These are phyloP conservation scores for Pseudoneurospora amorphoporcata DNA, from an alignment of 495 filamentous ascomycete species.

Conservation along the genomic window DNA sequence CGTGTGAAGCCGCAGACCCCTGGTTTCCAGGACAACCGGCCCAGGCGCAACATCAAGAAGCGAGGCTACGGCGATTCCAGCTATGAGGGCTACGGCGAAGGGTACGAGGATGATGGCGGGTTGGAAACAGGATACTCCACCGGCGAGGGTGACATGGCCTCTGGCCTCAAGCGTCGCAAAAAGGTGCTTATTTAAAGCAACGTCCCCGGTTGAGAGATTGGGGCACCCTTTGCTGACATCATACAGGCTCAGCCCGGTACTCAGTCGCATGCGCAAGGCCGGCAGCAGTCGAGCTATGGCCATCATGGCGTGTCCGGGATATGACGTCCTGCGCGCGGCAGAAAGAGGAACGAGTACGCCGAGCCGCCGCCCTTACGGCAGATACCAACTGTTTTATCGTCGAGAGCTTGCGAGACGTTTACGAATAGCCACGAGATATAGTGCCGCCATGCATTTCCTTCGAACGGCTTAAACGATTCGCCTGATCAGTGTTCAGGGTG, in stretches of 20 bases:
- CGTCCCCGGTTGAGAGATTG: conserved; percentile 14
- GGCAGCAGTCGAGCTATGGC: conserved; percentile 33
- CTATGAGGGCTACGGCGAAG: conserved; percentile 48
- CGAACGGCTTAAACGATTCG: neutral
- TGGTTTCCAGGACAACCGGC: conserved; percentile 19
- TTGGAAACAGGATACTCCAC: conserved; percentile 40
- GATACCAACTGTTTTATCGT: neutral
- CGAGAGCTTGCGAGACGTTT: neutral
- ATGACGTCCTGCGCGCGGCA: neutral
- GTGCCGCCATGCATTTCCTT: neutral
- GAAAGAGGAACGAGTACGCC: neutral
- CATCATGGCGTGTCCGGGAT: conserved; percentile 28
- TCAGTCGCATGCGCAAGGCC: conserved; percentile 18
- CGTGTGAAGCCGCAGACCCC: conserved; percentile 20
- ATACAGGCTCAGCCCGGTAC: conserved; percentile 17
- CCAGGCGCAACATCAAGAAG: conserved; percentile 39
- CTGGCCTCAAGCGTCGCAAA: conserved; percentile 42
- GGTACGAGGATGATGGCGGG: conserved; percentile 38
- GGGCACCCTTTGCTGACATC: conserved; percentile 16
- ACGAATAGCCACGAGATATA: neutral
- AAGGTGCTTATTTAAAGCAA: conserved; percentile 36
- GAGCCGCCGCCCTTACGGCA: neutral
- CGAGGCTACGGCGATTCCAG: conserved; percentile 44
- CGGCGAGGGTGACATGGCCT: conserved; percentile 37
- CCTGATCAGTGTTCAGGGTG: conserved; percentile 28